Conservation (phyloP, 2,329 filamentous ascomycete genomes). For the Arthrobotrys entomopaga region DNA sequence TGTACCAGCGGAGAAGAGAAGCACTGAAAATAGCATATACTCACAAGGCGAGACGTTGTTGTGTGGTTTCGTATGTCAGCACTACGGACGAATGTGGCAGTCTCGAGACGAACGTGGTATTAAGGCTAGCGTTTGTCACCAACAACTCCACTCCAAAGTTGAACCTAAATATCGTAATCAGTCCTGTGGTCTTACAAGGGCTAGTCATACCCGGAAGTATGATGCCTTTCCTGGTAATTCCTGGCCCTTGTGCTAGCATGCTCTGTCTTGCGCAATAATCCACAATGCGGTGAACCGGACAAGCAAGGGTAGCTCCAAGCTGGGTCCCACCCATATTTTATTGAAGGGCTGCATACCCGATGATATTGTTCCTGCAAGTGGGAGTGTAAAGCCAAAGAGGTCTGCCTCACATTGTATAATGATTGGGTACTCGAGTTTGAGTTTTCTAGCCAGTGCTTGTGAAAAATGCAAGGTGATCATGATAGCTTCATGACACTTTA, state of each 20-base stretch:
- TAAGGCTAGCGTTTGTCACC: constrained; percentile 50
- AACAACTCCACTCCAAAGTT: constrained; percentile 52
- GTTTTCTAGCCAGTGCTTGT: constrained; percentile 28
- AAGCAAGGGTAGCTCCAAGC: constrained; percentile 37
- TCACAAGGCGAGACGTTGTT: constrained; percentile 31
- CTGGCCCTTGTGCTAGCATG: constrained; percentile 22
- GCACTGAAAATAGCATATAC: constrained; percentile 53
- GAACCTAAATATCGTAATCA: constrained; percentile 47
- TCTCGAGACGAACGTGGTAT: constrained; percentile 52
- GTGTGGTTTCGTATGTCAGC: constrained; percentile 54
- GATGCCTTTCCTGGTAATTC: constrained; percentile 8
- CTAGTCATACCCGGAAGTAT: constrained; percentile 25
- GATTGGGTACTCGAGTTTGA: constrained; percentile 7
- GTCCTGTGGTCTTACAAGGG: constrained; percentile 40
- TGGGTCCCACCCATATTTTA: constrained; percentile 9
- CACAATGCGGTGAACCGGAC: constrained; percentile 6
- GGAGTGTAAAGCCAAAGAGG: constrained; percentile 21
- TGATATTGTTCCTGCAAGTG: constrained; percentile 16
- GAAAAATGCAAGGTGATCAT: constrained; percentile 44
- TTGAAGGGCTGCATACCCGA: constrained; percentile 32
- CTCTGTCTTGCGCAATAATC: constrained; percentile 45
- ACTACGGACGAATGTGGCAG: constrained; percentile 53
- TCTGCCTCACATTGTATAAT: constrained; percentile 13
- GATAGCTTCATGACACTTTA: constrained; percentile 28
- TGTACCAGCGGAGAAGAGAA: constrained; percentile 30